Evolutionary conservation across 2,329 filamentous ascomycete species (phyloP), one percentile per base, ranked within the genome.

Genomic region (Exophiala xenobiotica): DNA sequence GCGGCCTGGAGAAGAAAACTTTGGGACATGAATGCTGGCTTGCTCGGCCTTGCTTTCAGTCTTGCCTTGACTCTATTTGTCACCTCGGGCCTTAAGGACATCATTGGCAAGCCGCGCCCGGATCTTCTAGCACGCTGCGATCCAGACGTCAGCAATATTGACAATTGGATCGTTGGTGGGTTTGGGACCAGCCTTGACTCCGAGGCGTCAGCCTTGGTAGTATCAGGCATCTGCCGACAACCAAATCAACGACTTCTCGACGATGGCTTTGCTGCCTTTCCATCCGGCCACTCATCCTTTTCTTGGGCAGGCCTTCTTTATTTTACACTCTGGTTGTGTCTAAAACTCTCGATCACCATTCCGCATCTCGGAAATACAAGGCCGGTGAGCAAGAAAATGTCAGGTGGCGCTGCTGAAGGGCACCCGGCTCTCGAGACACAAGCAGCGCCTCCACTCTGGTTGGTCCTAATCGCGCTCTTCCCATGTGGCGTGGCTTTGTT

Each of bases 71-170:
- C 89, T 0, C 80, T 83, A 6, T 87, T 96, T 68, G 75, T 97
- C 38, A 96, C 92, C 39, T 91, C 96, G 66, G 74, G 91, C 19
- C 78, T 97, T 65, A 97, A 97, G 71, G 95, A 95, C 66, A 79
- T 86, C 8, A 87, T 92, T 19, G 89, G 89, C 6, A 75, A 88
- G 9, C 89, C 90, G 20, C 81, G 92, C 4, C 91, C 91, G 3
- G 92, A 97, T 69, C 74, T 96, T 22, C 81, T 97, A 31, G 83
- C 86, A 14, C 83, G 93, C 31, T 99, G 93, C 71, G 85, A 87
- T 57, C 91, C 93, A 1, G 71, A 68, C 49, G 67, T 74, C 8
- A 78, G 76, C 6, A 82, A 81, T 0, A 76, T 81, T 0, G 69
- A 68, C 41, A 72, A 78, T 6, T 27, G 6, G 6, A 12, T 27